Conservation (phyloP, 176 grass and related monocot species). For the Bothriochloa decipiens region DNA sequence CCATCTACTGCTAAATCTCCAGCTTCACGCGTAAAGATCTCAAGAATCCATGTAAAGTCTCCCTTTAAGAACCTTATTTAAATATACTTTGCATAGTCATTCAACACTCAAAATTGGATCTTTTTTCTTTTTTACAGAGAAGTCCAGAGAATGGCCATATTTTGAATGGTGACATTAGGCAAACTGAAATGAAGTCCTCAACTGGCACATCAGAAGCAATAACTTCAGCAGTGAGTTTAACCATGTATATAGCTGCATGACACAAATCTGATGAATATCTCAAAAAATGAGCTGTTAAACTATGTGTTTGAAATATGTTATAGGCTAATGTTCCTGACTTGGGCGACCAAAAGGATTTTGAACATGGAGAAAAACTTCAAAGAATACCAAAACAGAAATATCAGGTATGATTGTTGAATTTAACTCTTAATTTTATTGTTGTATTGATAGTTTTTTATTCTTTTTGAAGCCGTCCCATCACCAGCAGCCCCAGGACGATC, state of each 20-base stretch:
- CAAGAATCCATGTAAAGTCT: conserved; percentile 56
- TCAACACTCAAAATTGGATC: conserved; percentile 28
- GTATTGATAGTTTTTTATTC: conserved; percentile 33
- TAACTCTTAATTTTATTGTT: conserved; percentile 21
- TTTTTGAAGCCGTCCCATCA: conserved; percentile 35
- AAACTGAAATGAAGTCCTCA: conserved; percentile 54
- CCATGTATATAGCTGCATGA: conserved; percentile 24
- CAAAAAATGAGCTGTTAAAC: conserved; percentile 29
- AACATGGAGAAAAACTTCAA: conserved; percentile 74
- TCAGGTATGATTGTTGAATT: conserved; percentile 58
- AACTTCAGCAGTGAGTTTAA: conserved; percentile 48
- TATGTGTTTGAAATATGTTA: conserved; percentile 23
- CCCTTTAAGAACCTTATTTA: conserved; percentile 14
- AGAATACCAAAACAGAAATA: conserved; percentile 70
- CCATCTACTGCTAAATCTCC: conserved; percentile 62
- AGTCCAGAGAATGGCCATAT: conserved; percentile 71
- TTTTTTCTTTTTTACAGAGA: conserved; percentile 60
- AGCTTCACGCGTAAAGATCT: conserved; percentile 56
- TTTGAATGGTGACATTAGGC: conserved; percentile 64
- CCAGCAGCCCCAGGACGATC: conserved; percentile 55
- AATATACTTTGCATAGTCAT: conserved; percentile 32
- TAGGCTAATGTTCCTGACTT: conserved; percentile 50
- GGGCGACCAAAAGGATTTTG: conserved; percentile 56
- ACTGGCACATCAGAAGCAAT: conserved; percentile 49
- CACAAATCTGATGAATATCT: not conserved